Evolutionary conservation across 345 rosid genomes (phyloP), one percentile per base, ranked within the genome.

Genomic region (Capsella bursapastoris): DNA sequence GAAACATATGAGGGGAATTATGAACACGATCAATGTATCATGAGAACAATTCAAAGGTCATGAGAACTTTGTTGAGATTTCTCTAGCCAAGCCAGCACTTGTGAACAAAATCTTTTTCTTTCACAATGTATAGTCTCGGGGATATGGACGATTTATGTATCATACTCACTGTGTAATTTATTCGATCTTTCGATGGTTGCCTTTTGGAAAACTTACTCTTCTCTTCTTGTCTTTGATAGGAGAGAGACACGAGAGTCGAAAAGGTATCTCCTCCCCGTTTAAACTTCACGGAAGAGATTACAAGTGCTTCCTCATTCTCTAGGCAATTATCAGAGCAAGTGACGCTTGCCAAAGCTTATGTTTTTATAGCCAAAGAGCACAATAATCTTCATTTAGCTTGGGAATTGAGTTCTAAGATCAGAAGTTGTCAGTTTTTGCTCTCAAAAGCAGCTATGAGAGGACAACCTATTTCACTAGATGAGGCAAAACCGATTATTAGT

Each of bases 281-380:
- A 66, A 91, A 94, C 83, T 82, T 88, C 56, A 86, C 96, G 0
- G 86, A 90, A 76, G 98, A 92, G 80, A 57, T 87, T 58, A 67
- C 84, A 72, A 92, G 91, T 81, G 94, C 86, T 7, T 82, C 85
- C 71, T 96, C 99, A 12, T 88, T 84, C 79, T 81, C 97, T 34
- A 68, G 97, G 77, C 97, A 92, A 81, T 78, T 96, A 77, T 85
- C 89, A 11, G 99, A 88, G 80, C 99, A 96, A 80, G 88, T 92
- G 90, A 86, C 84, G 66, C 95, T 96, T 66, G 99, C 96, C 71
- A 94, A 94, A 80, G 98, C 98, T 35, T 94, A 91, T 82, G 91
- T 95, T 55, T 78, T 95, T 64, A 89, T 95, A 61, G 99, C 97
- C 43, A 96, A 96, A 81, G 98, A 96, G 81, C 97, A 92, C 79